phyloP scores from a whole-genome alignment of 1,284 basidiomycete genomes.

The Cryptococcus floricola region DNA sequence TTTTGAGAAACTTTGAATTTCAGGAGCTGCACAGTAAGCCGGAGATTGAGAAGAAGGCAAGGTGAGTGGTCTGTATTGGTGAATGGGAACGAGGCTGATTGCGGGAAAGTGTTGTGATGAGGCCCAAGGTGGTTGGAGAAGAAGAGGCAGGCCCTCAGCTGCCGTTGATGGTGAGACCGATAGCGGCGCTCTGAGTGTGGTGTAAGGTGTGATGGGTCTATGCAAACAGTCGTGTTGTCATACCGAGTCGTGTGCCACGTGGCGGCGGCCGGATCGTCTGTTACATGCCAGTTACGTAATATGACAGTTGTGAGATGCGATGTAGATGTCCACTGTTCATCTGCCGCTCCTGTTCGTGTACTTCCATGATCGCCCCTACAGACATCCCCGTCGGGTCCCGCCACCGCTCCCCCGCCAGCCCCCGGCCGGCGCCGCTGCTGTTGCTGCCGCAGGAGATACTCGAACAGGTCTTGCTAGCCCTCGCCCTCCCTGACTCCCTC shows the following conservation, averaged over 20 bases:
- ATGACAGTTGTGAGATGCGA: no score
- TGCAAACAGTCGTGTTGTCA: no score
- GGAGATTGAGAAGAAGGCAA: constrained; percentile 29
- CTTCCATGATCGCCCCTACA: no score
- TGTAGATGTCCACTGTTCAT: no score
- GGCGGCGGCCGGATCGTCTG: no score
- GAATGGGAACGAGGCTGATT: not conserved
- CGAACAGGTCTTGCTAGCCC: constrained; percentile 22
- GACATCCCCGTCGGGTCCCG: no score
- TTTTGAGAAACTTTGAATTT: constrained; percentile 59
- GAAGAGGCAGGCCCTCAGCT: constrained; percentile 43
- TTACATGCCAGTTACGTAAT: no score
- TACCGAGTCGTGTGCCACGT: no score
- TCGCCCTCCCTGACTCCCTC: constrained; percentile 20
- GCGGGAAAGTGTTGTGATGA: constrained; percentile 42
- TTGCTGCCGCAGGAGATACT: constrained; percentile 33
- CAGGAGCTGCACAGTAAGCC: constrained; percentile 50
- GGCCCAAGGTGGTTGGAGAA: constrained; percentile 41
- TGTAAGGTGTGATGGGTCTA: no score
- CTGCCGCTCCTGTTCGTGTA: no score
- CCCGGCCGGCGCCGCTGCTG: not conserved
- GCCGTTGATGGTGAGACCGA: constrained; percentile 38
- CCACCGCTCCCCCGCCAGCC: no score
- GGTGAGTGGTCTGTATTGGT: constrained; percentile 21
- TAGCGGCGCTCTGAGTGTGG: not conserved